These are phyloP conservation scores for Reutealis trisperma DNA, from an alignment of 345 rosid genomes.

Conservation along the genomic window DNA sequence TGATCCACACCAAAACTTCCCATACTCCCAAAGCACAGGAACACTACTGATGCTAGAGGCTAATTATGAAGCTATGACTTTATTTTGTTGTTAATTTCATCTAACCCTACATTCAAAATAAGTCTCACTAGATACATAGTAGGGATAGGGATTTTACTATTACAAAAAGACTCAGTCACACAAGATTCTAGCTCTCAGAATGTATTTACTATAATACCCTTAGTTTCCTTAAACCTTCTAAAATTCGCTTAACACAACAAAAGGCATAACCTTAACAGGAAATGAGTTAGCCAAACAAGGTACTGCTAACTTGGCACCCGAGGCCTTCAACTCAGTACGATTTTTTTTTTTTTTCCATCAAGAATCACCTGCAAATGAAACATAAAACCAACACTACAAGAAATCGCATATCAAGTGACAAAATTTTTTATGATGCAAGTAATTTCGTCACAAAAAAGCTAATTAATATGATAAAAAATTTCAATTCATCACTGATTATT, in stretches of 20 bases:
- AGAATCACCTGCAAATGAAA: too few relatives aligned
- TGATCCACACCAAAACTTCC: not conserved
- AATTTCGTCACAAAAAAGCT: too few relatives aligned
- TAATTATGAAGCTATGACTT: not conserved
- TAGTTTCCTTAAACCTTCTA: not conserved
- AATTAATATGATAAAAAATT: too few relatives aligned
- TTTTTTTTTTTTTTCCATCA: too few relatives aligned
- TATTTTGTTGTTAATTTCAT: not conserved
- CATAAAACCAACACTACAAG: too few relatives aligned
- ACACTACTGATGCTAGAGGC: not conserved
- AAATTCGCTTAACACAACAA: not conserved
- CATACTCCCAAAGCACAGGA: not conserved
- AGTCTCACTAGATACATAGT: not conserved
- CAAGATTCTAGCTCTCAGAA: not conserved
- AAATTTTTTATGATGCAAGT: too few relatives aligned
- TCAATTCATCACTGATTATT: too few relatives aligned
- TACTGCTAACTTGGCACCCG: too few relatives aligned
- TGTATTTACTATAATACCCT: not conserved
- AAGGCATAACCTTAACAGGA: too few relatives aligned
- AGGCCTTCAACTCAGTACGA: too few relatives aligned
- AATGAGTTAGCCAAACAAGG: too few relatives aligned
- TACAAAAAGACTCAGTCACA: not conserved
- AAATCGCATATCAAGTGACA: too few relatives aligned
- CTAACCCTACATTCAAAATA: not conserved
- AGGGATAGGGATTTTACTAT: not conserved